Base-by-base conservation (phyloP, 2,329 filamentous ascomycete genomes). In the Chaetothyriales sp. region DNA sequence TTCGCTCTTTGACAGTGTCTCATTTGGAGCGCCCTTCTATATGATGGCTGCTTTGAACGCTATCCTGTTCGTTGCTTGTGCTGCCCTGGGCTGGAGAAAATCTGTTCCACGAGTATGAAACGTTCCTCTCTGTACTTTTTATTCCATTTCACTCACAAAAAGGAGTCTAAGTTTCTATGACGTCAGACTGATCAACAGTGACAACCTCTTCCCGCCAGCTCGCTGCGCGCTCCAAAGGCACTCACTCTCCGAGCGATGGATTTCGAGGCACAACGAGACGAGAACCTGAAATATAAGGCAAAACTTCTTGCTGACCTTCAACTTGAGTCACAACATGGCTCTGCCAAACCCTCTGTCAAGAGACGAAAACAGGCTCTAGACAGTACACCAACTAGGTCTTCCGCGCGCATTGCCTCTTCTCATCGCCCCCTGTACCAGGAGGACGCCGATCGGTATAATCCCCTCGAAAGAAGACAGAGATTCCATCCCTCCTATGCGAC, bases 21-120 rank as follows among this genome's bases (percentile, higher is more conserved):
- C 81, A 1, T 75, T 75, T 2, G 84, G 85, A 0, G 84, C 86
- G 9, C 92, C 92, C 0, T 96, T 98, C 65, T 95, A 88, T 64
- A 83, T 96, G 74, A 90, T 98, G 82, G 88, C 89, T 0, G 71
- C 72, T 0, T 96, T 96, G 65, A 96, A 96, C 63, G 84, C 69
- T 0, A 56, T 86, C 1, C 66, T 95, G 50, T 69, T 93, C 47
- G 19, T 59, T 18, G 53, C 53, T 18, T 56, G 56, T 49, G 44
- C 48, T n/a, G 46, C 45, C 5, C 47, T 54, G 43, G 51, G 44
- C 43, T 45, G 58, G 15, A 45, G 46, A 48, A 44, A 19, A 4
- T 4, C 48, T 15, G 25, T 5, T 20, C 12, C 19, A 39, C 2
- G 36, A 15, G 6, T 7, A 20, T 49, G 18, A 32, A 36, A 22